Evolutionary conservation across 352 stramenopile genomes (phyloP).

Genomic region (Thalassiosira exigua): DNA sequence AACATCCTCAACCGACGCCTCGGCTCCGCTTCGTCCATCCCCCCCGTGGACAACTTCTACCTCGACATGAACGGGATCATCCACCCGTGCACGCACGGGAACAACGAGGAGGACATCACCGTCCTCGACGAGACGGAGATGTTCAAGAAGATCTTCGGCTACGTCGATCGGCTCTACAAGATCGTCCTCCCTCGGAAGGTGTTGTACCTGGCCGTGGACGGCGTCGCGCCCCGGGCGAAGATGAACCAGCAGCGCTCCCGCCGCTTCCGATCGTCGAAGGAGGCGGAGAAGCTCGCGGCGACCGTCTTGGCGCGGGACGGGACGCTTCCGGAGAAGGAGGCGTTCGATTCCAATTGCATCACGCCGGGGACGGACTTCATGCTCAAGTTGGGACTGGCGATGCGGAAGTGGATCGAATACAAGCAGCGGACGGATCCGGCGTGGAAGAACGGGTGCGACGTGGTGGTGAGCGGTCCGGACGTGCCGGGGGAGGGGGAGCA

Average conservation of each 20-base stretch:
- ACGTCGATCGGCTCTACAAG: slow-evolving; percentile 92
- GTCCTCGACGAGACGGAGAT: slow-evolving; percentile 89
- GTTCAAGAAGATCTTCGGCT: slow-evolving; percentile 89
- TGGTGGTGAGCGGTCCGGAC: slow-evolving; percentile 97
- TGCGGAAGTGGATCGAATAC: slow-evolving; percentile 86
- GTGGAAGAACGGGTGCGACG: slow-evolving; percentile 94
- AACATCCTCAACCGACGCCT: too few species aligned
- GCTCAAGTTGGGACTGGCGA: slow-evolving; percentile 88
- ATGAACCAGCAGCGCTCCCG: slow-evolving; percentile 98
- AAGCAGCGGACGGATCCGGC: slow-evolving; percentile 96
- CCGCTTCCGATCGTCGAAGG: slow-evolving; percentile 92
- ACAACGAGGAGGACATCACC: too few species aligned
- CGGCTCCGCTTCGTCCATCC: too few species aligned
- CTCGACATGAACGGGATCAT: slow-evolving; percentile 99
- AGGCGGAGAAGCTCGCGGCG: too few species aligned
- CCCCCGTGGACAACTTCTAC: slow-evolving; percentile 94
- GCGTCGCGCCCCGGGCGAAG: slow-evolving; percentile 96
- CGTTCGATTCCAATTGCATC: slow-evolving; percentile 99
- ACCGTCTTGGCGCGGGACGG: too few species aligned
- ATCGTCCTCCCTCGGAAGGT: slow-evolving; percentile 97
- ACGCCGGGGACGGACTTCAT: slow-evolving; percentile 99
- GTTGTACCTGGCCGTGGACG: slow-evolving; percentile 98
- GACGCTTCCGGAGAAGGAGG: too few species aligned
- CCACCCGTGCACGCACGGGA: slow-evolving; percentile 93
- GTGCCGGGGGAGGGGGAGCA: slow-evolving; percentile 99